phyloP scores from a whole-genome alignment of 164 flowering plant species.

The Stephania yunnanensis region DNA sequence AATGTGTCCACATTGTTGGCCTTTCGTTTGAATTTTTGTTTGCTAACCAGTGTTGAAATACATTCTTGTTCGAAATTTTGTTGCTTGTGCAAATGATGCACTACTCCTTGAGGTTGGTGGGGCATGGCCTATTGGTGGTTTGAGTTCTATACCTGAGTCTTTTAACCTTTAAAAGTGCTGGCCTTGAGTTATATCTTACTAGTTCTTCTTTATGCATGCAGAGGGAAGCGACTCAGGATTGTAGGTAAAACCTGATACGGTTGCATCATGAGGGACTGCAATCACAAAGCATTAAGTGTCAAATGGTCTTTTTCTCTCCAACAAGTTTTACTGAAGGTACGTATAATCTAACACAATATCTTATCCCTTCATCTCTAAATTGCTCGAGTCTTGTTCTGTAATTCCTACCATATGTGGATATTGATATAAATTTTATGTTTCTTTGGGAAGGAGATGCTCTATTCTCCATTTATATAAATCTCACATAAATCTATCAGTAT shows the following conservation, averaged over 20 bases:
- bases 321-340: slow-evolving; percentile 8
- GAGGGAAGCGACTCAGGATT: slow-evolving; percentile 10
- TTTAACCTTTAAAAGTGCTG: background rate
- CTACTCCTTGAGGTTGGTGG: background rate
- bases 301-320: slow-evolving; percentile 8
- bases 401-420: no score
- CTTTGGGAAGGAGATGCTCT: no score
- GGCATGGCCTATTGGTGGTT: background rate
- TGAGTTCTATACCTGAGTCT: background rate
- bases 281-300: slow-evolving; percentile 3
- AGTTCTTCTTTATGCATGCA: background rate
- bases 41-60: no score
- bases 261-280: background rate
- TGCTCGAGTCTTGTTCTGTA: no score
- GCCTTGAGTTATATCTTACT: background rate
- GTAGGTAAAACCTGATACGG: background rate
- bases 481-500: no score
- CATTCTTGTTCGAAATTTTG: background rate
- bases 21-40: no score
- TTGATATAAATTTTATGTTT: no score
- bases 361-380: background rate
- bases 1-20: background rate
- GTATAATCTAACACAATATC: background rate
- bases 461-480: no score
- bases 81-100: no score